Conservation (phyloP, 805 yeast genomes). For the Debaryomyces tyrocola region DNA sequence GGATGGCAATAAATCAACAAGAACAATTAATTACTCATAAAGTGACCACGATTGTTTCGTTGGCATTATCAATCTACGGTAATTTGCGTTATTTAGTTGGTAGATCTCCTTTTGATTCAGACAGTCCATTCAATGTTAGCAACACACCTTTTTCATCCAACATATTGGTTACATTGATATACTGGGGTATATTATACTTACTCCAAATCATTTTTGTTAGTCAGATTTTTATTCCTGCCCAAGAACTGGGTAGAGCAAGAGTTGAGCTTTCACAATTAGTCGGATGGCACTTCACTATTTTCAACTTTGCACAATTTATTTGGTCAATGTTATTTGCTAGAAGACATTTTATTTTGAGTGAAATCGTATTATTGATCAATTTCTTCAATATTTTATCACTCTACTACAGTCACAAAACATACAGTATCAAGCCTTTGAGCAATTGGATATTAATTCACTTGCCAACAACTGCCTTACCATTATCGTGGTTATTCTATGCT, state of each 20-base stretch:
- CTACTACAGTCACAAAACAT: slow-evolving; percentile 62
- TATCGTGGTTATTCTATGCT: slow-evolving; percentile 71
- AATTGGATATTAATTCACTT: slow-evolving; percentile 63
- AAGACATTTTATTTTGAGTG: slow-evolving; percentile 59
- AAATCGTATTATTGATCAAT: slow-evolving; percentile 57
- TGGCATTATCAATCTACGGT: slow-evolving; percentile 56
- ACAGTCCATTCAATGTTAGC: slow-evolving; percentile 51
- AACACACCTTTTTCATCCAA: slow-evolving; percentile 73
- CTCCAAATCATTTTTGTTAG: slow-evolving; percentile 53
- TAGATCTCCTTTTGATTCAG: slow-evolving; percentile 45
- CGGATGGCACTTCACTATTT: slow-evolving; percentile 62
- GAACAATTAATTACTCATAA: slow-evolving; percentile 28
- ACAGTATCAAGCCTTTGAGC: slow-evolving; percentile 48
- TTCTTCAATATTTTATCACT: slow-evolving; percentile 56
- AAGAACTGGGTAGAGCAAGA: slow-evolving; percentile 12
- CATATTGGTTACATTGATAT: slow-evolving; percentile 47
- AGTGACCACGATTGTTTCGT: slow-evolving; percentile 51
- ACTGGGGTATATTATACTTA: slow-evolving; percentile 56
- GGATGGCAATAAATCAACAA: not conserved
- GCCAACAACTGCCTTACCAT: slow-evolving; percentile 67
- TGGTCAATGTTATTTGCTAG: slow-evolving; percentile 67
- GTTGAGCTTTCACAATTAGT: slow-evolving; percentile 33
- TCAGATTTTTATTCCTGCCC: slow-evolving; percentile 42
- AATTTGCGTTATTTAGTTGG: slow-evolving; percentile 59
- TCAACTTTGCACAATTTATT: slow-evolving; percentile 57